phyloP scores from a whole-genome alignment of 495 filamentous ascomycete genomes.

The Neurospora sp. region DNA sequence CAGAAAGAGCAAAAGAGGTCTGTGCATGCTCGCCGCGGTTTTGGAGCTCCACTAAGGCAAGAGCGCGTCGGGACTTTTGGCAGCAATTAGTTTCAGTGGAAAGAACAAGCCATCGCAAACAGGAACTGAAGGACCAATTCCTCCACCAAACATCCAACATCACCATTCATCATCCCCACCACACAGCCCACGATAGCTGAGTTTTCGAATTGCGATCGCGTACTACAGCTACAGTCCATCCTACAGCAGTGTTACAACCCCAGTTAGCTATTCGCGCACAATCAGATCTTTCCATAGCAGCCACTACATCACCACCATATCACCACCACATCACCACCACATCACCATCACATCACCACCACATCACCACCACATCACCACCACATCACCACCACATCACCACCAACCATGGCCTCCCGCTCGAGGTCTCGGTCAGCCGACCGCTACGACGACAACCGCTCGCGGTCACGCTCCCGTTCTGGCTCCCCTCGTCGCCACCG shows the following conservation, averaged over 20 bases:
- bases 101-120: not conserved
- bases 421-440: constrained; percentile 5
- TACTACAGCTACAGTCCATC: not conserved
- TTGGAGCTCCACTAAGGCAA: not conserved
- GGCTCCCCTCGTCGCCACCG: not conserved
- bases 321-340: not conserved
- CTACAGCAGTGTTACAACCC: not conserved
- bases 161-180: not conserved
- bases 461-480: not conserved
- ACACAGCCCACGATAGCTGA: not conserved
- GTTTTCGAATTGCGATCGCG: not conserved
- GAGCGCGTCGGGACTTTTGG: not conserved
- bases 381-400: not conserved
- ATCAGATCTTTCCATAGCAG: not conserved
- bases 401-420: constrained; percentile 10
- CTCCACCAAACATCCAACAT: not conserved
- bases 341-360: not conserved
- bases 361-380: not conserved
- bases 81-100: not conserved
- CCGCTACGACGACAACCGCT: constrained; percentile 5
- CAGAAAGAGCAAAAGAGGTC: not conserved
- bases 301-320: not conserved
- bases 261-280: not conserved
- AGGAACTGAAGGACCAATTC: not conserved
- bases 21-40: not conserved